Evolutionary conservation across 2,329 filamentous ascomycete species (phyloP).

Genomic region (Aspergillus versicolor): DNA sequence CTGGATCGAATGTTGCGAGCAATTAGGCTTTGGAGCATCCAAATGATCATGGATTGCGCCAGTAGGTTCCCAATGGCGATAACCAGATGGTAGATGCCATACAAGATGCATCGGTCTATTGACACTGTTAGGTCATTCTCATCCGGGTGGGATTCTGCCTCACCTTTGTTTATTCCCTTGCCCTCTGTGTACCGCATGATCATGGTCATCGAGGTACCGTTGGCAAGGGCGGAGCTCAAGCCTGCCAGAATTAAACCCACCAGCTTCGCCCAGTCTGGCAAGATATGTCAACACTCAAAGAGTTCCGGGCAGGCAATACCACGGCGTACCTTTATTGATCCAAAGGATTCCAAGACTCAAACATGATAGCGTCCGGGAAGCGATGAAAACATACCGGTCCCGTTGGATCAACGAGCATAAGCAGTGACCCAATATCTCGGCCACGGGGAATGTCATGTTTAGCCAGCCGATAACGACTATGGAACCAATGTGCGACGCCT

Average conservation of each 20-base stretch:
- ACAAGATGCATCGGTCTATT: not conserved
- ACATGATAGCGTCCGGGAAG: not conserved
- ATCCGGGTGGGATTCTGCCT: not conserved
- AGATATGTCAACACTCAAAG: not conserved
- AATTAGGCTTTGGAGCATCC: not conserved
- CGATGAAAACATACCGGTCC: not conserved
- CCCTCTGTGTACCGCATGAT: not conserved
- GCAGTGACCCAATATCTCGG: not conserved
- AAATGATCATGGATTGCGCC: not conserved
- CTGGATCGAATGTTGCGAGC: not conserved
- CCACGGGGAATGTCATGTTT: not conserved
- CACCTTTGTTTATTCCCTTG: not conserved
- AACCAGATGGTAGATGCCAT: not conserved
- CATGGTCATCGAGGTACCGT: not conserved
- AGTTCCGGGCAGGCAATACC: too few species aligned
- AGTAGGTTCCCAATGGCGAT: not conserved
- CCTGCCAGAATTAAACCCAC: not conserved
- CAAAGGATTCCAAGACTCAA: not conserved
- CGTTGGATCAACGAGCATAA: not conserved
- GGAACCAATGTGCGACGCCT: not conserved
- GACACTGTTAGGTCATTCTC: not conserved
- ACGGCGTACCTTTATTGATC: not conserved
- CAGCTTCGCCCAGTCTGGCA: not conserved
- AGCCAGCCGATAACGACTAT: not conserved
- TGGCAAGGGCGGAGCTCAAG: not conserved